A percentile compares a stretch with the other conserved stretches of the same genome.
These are phyloP conservation scores for Starmerella kuoi DNA, from an alignment of 805 yeast species.

Conservation along the genomic window DNA sequence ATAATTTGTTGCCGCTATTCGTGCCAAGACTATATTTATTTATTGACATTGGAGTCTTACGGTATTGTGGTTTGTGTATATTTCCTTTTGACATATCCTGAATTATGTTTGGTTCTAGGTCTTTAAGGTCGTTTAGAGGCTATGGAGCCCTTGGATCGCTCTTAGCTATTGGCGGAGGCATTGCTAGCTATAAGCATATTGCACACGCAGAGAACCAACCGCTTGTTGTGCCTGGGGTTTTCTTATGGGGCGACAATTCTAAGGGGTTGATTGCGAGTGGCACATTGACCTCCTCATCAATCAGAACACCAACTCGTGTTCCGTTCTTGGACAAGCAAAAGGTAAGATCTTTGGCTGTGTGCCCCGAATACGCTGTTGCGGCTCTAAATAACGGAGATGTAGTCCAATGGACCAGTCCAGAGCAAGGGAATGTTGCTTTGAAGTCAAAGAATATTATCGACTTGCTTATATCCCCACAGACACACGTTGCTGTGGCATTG, in stretches of 20 bases:
- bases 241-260: slow-evolving; percentile 49
- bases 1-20: no score
- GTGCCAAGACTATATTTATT: no score
- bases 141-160: no score
- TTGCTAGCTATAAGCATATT: background rate
- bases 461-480: slow-evolving; percentile 7
- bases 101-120: no score
- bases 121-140: no score
- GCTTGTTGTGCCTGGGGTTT: slow-evolving; percentile 34
- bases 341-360: slow-evolving; percentile 45
- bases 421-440: slow-evolving; percentile 32
- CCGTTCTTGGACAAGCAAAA: slow-evolving; percentile 49
- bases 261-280: slow-evolving; percentile 29
- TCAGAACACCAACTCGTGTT: slow-evolving; percentile 47
- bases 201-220: background rate
- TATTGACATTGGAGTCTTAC: no score
- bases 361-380: slow-evolving; percentile 38
- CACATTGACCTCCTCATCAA: slow-evolving; percentile 25
- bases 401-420: slow-evolving; percentile 44
- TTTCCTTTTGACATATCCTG: no score
- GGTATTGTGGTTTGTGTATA: no score
- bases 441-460: slow-evolving; percentile 35
- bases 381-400: slow-evolving; percentile 59
- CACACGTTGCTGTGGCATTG: slow-evolving; percentile 23
- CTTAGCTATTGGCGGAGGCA: no score